phyloP scores from a whole-genome alignment of 768 basidiomycete species.

The Pleurotus giganteus region DNA sequence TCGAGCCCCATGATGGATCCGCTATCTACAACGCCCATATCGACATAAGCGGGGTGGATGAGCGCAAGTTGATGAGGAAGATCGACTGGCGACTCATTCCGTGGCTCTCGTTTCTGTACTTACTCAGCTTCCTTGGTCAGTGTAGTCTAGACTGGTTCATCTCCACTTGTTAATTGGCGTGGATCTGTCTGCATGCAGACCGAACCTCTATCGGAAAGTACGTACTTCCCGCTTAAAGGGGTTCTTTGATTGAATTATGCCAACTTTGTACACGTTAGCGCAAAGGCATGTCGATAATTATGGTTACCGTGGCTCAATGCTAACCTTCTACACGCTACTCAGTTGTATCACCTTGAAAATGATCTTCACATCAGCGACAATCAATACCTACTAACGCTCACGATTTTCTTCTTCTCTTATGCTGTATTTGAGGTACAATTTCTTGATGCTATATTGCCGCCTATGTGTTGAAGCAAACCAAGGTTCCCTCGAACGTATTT shows the following conservation, averaged over 20 bases:
- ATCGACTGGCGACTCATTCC: slow-evolving; percentile 65
- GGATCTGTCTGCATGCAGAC: slow-evolving; percentile 25
- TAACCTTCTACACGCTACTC: slow-evolving; percentile 7
- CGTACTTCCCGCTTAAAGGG: slow-evolving; percentile 18
- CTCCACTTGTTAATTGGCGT: slow-evolving; percentile 19
- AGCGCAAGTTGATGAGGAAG: slow-evolving; percentile 67
- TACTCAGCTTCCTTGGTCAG: slow-evolving; percentile 66
- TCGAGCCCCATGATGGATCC: slow-evolving; percentile 17
- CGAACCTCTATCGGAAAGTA: slow-evolving; percentile 53
- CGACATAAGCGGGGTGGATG: slow-evolving; percentile 62
- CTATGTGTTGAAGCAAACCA: slow-evolving; percentile 20
- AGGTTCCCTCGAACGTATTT: slow-evolving; percentile 75
- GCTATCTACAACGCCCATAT: slow-evolving; percentile 45
- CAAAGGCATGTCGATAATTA: slow-evolving; percentile 32
- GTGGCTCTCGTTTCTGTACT: slow-evolving; percentile 74
- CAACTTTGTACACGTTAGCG: slow-evolving; percentile 28
- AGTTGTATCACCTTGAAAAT: slow-evolving; percentile 64
- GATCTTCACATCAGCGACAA: slow-evolving; percentile 61
- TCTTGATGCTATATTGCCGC: neutral
- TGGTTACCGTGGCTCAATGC: neutral
- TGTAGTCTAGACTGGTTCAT: slow-evolving; percentile 41
- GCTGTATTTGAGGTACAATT: slow-evolving; percentile 12
- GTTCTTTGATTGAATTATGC: slow-evolving; percentile 16
- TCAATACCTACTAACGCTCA: slow-evolving; percentile 65
- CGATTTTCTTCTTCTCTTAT: slow-evolving; percentile 35